phyloP scores from a whole-genome alignment of 1,139 yeast genomes.

The Protomyces gravidus region DNA sequence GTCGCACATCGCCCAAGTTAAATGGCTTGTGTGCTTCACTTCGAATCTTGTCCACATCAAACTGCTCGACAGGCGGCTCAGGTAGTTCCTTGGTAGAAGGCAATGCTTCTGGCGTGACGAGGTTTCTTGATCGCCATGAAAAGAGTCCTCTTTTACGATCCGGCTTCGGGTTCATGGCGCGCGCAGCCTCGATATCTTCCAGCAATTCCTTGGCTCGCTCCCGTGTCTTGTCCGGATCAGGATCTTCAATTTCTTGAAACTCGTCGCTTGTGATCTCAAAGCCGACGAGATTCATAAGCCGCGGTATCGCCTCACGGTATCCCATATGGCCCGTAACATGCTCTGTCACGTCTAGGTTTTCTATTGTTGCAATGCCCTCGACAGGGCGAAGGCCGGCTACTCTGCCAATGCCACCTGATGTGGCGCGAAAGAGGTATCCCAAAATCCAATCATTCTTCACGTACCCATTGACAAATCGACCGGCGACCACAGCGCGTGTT shows the following conservation, averaged over 20 bases:
- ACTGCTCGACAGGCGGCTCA: background rate
- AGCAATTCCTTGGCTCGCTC: conserved; percentile 40
- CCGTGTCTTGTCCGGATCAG: conserved; percentile 82
- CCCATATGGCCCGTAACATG: conserved; percentile 94
- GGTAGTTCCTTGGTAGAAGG: conserved; percentile 1
- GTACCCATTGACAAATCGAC: conserved; percentile 83
- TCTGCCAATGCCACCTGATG: conserved; percentile 85
- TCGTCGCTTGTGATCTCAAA: conserved; percentile 87
- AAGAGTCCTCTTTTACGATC: conserved; percentile 24
- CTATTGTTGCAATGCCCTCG: conserved; percentile 58
- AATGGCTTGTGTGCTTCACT: conserved; percentile 9
- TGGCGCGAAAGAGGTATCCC: conserved; percentile 91
- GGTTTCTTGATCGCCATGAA: conserved; percentile 12
- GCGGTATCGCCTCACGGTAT: conserved; percentile 89
- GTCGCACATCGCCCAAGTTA: background rate
- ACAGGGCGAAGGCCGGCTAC: conserved; percentile 87
- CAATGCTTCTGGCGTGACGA: conserved; percentile 24
- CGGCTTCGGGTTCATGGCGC: conserved; percentile 40
- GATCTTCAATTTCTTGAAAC: conserved; percentile 92
- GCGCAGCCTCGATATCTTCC: conserved; percentile 38
- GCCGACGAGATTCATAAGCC: conserved; percentile 59
- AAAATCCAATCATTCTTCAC: conserved; percentile 93
- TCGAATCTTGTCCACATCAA: conserved; percentile 18
- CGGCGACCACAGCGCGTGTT: conserved; percentile 85
- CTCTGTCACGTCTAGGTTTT: conserved; percentile 82